Percentiles rank a stretch among this genome's conserved stretches.
These are phyloP conservation scores for Alnus rubra DNA, from an alignment of 306 rosid genomes.

Conservation along the genomic window DNA sequence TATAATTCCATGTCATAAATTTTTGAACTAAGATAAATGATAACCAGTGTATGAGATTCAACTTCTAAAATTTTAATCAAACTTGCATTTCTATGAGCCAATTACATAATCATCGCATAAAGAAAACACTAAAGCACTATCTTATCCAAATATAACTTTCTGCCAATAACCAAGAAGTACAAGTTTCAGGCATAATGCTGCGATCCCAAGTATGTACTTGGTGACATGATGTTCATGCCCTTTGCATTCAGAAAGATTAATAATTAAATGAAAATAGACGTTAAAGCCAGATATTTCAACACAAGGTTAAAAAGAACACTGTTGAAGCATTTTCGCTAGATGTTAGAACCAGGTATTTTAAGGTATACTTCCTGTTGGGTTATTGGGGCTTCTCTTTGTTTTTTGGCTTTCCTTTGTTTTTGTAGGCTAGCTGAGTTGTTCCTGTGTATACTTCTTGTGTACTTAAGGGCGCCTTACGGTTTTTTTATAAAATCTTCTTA, in stretches of 20 bases:
- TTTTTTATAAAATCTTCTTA: no score
- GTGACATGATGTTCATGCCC: neutral
- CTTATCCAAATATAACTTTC: neutral
- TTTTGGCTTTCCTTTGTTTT: no score
- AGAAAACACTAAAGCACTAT: neutral
- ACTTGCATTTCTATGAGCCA: neutral
- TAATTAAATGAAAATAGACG: neutral
- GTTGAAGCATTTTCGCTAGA: neutral
- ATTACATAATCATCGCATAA: neutral
- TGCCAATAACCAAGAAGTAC: neutral
- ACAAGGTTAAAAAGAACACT: neutral
- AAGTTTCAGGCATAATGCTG: neutral
- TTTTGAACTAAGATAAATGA: neutral
- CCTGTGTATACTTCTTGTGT: no score
- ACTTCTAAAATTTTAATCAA: neutral
- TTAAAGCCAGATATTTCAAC: neutral
- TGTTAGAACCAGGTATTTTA: neutral
- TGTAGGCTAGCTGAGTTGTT: no score
- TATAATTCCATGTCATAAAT: conserved; percentile 17
- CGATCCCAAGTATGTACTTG: neutral
- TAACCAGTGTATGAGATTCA: neutral
- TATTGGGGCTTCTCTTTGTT: no score
- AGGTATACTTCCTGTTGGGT: no score
- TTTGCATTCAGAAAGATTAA: neutral
- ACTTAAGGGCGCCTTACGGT: no score